phyloP scores from a whole-genome alignment of 345 rosid genomes.

The Hibiscus mutabilis region DNA sequence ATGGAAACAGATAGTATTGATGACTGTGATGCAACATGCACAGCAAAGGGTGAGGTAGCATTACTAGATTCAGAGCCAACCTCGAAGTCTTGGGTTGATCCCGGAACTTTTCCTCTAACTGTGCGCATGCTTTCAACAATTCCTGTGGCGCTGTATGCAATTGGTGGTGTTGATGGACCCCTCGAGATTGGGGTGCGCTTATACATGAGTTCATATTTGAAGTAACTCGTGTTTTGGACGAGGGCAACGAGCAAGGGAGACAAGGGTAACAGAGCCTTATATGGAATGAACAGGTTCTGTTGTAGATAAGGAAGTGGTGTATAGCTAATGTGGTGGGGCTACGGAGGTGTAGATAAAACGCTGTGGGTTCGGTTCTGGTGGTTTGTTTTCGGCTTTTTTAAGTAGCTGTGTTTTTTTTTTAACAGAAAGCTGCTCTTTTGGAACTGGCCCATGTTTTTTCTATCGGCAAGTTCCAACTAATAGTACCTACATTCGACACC shows the following conservation, averaged over 20 bases:
- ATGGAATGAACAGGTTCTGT: slow-evolving; percentile 16
- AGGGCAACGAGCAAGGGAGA: not conserved
- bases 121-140: slow-evolving; percentile 62
- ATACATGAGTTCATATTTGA: slow-evolving; percentile 63
- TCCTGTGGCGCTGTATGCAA: slow-evolving; percentile 71
- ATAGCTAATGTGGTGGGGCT: slow-evolving; percentile 17
- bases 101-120: slow-evolving; percentile 64
- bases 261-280: slow-evolving; percentile 6
- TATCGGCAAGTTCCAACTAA: slow-evolving; percentile 29
- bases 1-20: slow-evolving; percentile 17
- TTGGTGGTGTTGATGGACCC: slow-evolving; percentile 81
- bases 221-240: slow-evolving; percentile 18
- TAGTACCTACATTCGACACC: not conserved
- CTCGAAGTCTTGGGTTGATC: slow-evolving; percentile 27
- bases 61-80: slow-evolving; percentile 4
- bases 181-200: slow-evolving; percentile 64
- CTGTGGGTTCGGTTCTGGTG: slow-evolving; percentile 17
- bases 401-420: slow-evolving; percentile 38
- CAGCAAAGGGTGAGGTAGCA: not conserved
- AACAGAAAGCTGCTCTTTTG: slow-evolving; percentile 38
- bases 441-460: slow-evolving; percentile 38
- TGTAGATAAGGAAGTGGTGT: slow-evolving; percentile 30
- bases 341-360: slow-evolving; percentile 30
- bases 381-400: slow-evolving; percentile 19
- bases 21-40: slow-evolving; percentile 1